Base-by-base conservation (phyloP, 768 basidiomycete genomes). In the Rubroboletus pulcherrimus region DNA sequence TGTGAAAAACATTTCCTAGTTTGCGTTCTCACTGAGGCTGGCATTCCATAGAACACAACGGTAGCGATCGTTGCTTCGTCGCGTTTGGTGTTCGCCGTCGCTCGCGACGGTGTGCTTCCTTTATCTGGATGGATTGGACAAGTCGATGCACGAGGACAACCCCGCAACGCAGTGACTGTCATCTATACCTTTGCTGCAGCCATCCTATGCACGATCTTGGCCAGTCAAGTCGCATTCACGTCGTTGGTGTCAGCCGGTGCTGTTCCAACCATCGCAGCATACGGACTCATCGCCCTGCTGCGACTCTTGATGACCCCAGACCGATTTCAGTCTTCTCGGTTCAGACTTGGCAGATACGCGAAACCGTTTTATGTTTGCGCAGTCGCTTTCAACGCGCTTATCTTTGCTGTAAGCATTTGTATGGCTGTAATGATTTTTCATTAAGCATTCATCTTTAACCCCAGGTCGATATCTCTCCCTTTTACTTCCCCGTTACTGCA, bases 91-190 rank as follows among this genome's bases (percentile, higher is more conserved):
- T 97, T 90, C 65, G 94, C 93, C 9, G 89, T 97, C 43, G 93
- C 93, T n/a, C 86, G 94, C 51, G 94, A 97, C 63, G 93, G 93
- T 30, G 91, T 95, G 0, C 76, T 97, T 11, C 93, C 94, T 0
- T 68, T 90, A 45, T 93, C 90, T 0, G 56, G 73, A 12, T 96
- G 93, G 93, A 88, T 97, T 50, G 85, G 89, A 42, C 73, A 78
- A 56, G 89, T 95, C 40, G 85, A 89, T 47, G 59, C 70, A 0
- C 71, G 79, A 15, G 87, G 89, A 2, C 89, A 94, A 63, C 93
- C 93, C 0, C 80, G 76, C 53, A 87, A 93, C 66, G 93, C 93
- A 12, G 85, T 95, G 17, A 91, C 91, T 3, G 85, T 95, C 63
- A 94, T 95, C 67, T 90, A 83, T 65, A 65, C 89, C 57, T 93